Percentiles rank a stretch among this genome's conserved stretches.
phyloP scores from a whole-genome alignment of 2,329 filamentous ascomycete species.

The Grosmannia penicillata region DNA sequence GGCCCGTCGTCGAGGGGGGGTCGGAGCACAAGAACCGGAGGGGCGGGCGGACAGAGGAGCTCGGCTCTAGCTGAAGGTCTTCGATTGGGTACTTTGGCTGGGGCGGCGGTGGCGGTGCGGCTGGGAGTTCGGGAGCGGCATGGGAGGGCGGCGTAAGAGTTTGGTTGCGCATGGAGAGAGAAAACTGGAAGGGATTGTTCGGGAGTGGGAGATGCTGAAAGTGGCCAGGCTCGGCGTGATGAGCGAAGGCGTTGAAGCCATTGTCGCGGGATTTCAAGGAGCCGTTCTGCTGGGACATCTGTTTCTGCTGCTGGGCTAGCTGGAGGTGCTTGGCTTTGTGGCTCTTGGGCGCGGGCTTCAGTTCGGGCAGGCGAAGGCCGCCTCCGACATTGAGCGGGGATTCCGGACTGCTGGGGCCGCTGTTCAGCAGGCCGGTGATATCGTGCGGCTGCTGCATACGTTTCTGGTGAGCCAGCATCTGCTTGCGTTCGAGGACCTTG shows the following conservation, averaged over 20 bases:
- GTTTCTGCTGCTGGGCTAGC: slow-evolving; percentile 22
- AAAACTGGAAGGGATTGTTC: slow-evolving; percentile 31
- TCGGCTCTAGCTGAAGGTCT: slow-evolving; percentile 67
- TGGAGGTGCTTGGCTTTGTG: slow-evolving; percentile 37
- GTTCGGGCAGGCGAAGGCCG: slow-evolving; percentile 49
- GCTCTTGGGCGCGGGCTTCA: slow-evolving; percentile 59
- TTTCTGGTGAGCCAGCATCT: slow-evolving; percentile 51
- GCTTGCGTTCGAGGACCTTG: slow-evolving; percentile 64
- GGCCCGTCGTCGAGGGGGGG: slow-evolving; percentile 35
- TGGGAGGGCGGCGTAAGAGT: slow-evolving; percentile 22
- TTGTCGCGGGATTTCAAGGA: slow-evolving; percentile 15
- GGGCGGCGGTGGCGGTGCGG: slow-evolving; percentile 47
- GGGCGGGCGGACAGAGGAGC: slow-evolving; percentile 52
- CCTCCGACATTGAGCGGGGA: slow-evolving; percentile 19
- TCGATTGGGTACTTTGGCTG: slow-evolving; percentile 91
- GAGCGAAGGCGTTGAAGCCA: slow-evolving; percentile 10
- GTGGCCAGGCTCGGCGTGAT: slow-evolving; percentile 20
- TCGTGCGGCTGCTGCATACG: slow-evolving; percentile 29
- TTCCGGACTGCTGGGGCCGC: slow-evolving; percentile 17
- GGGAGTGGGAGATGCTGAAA: slow-evolving; percentile 24
- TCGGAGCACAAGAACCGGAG: slow-evolving; percentile 65
- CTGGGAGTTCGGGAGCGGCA: slow-evolving; percentile 25
- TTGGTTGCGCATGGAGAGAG: slow-evolving; percentile 21
- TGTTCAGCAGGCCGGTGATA: slow-evolving; percentile 25
- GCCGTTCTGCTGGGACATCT: slow-evolving; percentile 24